Percentiles rank a stretch among this genome's conserved stretches.
These are phyloP conservation scores for Lodderomyces margitis DNA, from an alignment of 1,139 yeast genomes.

Conservation along the genomic window DNA sequence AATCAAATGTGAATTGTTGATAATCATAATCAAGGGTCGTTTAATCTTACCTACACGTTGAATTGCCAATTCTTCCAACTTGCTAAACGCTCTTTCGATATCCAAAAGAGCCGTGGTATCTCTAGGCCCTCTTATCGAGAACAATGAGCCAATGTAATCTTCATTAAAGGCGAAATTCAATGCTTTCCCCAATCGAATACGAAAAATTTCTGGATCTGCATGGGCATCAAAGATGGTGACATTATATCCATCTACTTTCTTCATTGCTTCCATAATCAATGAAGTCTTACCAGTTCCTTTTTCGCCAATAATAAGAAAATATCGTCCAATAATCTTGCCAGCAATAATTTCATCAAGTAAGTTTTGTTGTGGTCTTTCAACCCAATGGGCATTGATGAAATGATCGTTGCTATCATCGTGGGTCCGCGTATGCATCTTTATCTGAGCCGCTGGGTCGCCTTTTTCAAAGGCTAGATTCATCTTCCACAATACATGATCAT, in stretches of 20 bases:
- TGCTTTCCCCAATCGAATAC: conserved; percentile 75
- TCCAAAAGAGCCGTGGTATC: conserved; percentile 82
- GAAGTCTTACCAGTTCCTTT: conserved; percentile 88
- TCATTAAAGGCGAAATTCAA: conserved; percentile 72
- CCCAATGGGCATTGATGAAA: conserved; percentile 48
- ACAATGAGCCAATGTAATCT: conserved; percentile 79
- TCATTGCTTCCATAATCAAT: conserved; percentile 66
- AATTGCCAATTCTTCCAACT: conserved; percentile 71
- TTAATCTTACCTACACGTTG: conserved; percentile 35
- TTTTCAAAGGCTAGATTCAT: conserved; percentile 66
- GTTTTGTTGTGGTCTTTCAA: conserved; percentile 67
- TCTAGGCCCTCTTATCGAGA: conserved; percentile 81
- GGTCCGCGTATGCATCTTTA: conserved; percentile 50
- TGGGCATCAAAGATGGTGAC: conserved; percentile 81
- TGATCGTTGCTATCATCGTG: conserved; percentile 24
- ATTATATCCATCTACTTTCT: conserved; percentile 59
- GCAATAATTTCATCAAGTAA: conserved; percentile 62
- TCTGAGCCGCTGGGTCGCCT: conserved; percentile 66
- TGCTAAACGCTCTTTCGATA: conserved; percentile 78
- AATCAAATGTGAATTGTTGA: conserved; percentile 73
- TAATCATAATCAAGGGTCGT: conserved; percentile 64
- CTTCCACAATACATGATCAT: conserved; percentile 57
- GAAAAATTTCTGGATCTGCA: conserved; percentile 80
- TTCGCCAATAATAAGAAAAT: conserved; percentile 74
- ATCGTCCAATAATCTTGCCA: conserved; percentile 65